Base-by-base conservation (phyloP, 106 monocot genomes). In the Hemerocallis citrina region DNA sequence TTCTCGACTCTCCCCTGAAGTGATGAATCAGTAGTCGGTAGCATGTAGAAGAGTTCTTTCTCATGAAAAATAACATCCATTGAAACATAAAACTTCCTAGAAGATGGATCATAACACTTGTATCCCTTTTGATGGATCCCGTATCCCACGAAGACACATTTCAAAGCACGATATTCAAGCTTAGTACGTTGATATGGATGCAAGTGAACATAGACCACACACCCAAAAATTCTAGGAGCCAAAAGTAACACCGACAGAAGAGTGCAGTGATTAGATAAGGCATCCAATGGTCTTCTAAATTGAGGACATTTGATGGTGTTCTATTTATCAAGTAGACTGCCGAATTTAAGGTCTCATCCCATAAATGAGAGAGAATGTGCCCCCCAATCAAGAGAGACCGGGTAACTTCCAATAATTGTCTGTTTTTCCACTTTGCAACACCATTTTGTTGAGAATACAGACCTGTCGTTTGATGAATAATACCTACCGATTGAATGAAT, bases 391-490 rank as follows among this genome's bases (percentile, higher is more conserved):
- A 31, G 14, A 30, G 31, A 31, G 54, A 33, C 34, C 22, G 38
- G 22, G 24, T 21, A 15, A 68, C 19, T 13, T 68, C 45, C 2
- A 68, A 19, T 6, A 58, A 4, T 12, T 61, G 50, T 0, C 59
- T 5, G 17, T 70, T 59, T 61, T 70, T 19, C n/a, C 51, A 3
- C 11, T 61, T 38, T 0, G 35, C 25, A 0, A 51, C 49, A 0
- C 69, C 61, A 51, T 70, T 70, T 41, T 61, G 59, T 70, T 58
- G 37, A 34, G 59, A 24, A 12, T 70, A 50, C 21, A 43, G 20
- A 22, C 45, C 56, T 32, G 67, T 17, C 2, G 27, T 30, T 20
- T 68, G 56, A 42, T 68, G 59, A 14, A 16, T 5, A 59, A 68
- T 59, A 3, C 59, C 68, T 30, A 34, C 5, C 3, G 8, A 16